Evolutionary conservation across 1,284 basidiomycete species (phyloP), one percentile per base, ranked within the genome.

Genomic region (Crepidotus sp.): DNA sequence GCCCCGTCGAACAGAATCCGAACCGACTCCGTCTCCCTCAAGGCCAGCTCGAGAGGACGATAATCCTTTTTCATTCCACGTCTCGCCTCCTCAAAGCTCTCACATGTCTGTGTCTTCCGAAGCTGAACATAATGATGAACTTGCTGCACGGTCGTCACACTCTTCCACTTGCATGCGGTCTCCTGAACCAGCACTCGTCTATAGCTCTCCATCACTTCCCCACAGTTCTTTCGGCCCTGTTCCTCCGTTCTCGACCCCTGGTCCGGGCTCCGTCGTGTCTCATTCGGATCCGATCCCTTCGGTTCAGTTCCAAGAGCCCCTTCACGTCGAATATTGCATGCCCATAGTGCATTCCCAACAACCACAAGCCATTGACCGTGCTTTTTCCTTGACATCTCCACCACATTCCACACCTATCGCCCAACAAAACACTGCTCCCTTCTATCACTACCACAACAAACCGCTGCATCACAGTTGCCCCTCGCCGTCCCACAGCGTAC

Each of bases 221-320:
- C 25, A 25, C 15, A 2, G 13, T 3, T 18, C 34, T 30, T 36
- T 31, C 18, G 39, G 24, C 2, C 17, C 22, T 18, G 26, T 43
- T 36, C 24, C 52, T 6, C 65, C 64, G 2, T 68, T 66, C 48
- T 65, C 67, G 0, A 65, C 59, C 26, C 64, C 64, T 34, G 66
- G 64, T 22, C 63, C 65, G 22, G 50, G 48, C 29, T 52, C 53
- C n/a, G 24, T 48, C n/a, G 36, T 45, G 18, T 51, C 52, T 6
- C 48, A 36, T 19, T 40, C 41, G 10, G 37, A 21, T 42, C 49
- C 41, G 38, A 46, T 24, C 19, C 30, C 14, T n/a, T 46, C 14
- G 37, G 43, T 24, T 47, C 45, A 3, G 36, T n/a, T 40, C 11
- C 38, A 21, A 36, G 36, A 32, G 8, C 37, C 57, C 54, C 32